Base-by-base conservation (phyloP, 1,284 basidiomycete genomes). In the Somion occarium region DNA sequence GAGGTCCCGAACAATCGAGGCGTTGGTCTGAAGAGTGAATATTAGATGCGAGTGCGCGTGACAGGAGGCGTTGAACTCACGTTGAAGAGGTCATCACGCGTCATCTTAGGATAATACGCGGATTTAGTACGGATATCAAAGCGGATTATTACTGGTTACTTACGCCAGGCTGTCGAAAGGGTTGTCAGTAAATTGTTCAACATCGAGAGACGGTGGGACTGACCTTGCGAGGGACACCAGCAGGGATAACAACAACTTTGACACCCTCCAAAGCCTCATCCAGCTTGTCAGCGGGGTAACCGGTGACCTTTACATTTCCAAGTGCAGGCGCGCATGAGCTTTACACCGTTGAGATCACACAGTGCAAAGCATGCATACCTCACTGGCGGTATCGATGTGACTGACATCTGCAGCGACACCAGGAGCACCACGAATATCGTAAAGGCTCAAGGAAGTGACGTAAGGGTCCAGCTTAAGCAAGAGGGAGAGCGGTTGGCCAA, bases 11-110 rank as follows among this genome's bases (percentile, higher is more conserved):
- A 98, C 93, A 69, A 99, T 96, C 56, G 91, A 93, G 50, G 93
- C 93, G 69, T 96, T 95, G 59, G 91, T 94, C 89, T 91, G 54
- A 18, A 41, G 49, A 38, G 5, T 19, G n/a, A 15, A 37, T 37
- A n/a, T 37, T n/a, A 37, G n/a, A 18, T 41, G 9, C 9, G 30
- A 34, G 30, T 34, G 25, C 26, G 5, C 51, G 46, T 27, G 3
- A 13, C 15, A 18, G 43, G 2, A 25, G 47, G 20, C n/a, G n/a
- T n/a, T n/a, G 51, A 1, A 76, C 89, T 68, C 64, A 93, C 92
- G 78, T 95, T 96, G 87, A 99, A 99, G 57, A 99, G 91, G 71
- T 99, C 96, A 70, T 99, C 96, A 75, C 97, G 93, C 73, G 88
- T 93, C 93, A 93, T 93, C 85, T 88, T 59, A 47, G 26, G 3